A percentile compares a stretch with the other conserved stretches of the same genome.
Conservation (phyloP, 2,329 filamentous ascomycete genomes). For the Zopfia rhizophila region DNA sequence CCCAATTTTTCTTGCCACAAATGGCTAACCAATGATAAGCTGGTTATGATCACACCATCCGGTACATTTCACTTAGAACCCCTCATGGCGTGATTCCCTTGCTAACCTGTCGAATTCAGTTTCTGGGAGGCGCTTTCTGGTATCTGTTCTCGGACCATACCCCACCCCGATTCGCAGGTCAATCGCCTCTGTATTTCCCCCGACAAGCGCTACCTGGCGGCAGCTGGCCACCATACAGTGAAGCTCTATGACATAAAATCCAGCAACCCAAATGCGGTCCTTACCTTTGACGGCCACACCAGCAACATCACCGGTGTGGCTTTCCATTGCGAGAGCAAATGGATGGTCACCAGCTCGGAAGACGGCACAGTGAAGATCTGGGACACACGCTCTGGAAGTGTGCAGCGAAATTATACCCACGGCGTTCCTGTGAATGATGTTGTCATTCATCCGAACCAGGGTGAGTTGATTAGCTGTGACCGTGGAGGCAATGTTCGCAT, state of each 20-base stretch:
- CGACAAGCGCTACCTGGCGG: slow-evolving; percentile 94
- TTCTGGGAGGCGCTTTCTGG: slow-evolving; percentile 99
- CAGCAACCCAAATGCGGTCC: slow-evolving; percentile 91
- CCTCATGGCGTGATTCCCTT: background rate
- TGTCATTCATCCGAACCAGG: slow-evolving; percentile 99
- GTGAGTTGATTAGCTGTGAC: slow-evolving; percentile 97
- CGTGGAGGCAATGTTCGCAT: slow-evolving; percentile 90
- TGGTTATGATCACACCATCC: slow-evolving; percentile 80
- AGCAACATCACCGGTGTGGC: slow-evolving; percentile 96
- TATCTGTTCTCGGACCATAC: slow-evolving; percentile 97
- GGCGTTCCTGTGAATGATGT: slow-evolving; percentile 93
- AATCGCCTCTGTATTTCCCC: slow-evolving; percentile 98
- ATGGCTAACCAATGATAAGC: slow-evolving; percentile 57
- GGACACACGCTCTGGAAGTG: slow-evolving; percentile 85
- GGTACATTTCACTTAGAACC: slow-evolving; percentile 58
- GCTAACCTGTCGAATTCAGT: slow-evolving; percentile 60
- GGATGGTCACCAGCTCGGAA: slow-evolving; percentile 99
- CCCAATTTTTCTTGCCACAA: slow-evolving; percentile 10
- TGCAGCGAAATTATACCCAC: slow-evolving; percentile 94
- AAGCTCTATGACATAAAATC: slow-evolving; percentile 99
- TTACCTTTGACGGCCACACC: slow-evolving; percentile 95
- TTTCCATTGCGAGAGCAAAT: slow-evolving; percentile 98
- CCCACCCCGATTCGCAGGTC: slow-evolving; percentile 97
- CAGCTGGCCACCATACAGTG: slow-evolving; percentile 82
- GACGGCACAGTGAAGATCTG: slow-evolving; percentile 97